Percentiles rank a stretch among this genome's conserved stretches.
Conservation (phyloP, 1,284 basidiomycete species). For the Trichosporon sp. region DNA sequence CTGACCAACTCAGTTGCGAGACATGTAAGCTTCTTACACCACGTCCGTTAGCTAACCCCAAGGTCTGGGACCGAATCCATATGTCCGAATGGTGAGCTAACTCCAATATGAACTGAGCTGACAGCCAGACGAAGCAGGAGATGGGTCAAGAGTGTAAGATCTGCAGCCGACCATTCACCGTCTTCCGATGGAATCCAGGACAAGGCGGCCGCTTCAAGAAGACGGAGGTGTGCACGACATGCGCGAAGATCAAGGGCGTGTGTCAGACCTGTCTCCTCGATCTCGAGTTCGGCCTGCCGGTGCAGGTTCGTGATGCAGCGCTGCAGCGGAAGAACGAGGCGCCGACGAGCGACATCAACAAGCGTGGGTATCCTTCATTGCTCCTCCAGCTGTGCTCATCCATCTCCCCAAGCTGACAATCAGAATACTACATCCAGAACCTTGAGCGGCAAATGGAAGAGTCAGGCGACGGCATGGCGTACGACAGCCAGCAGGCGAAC, state of each 20-base stretch:
- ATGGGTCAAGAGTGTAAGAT: conserved; percentile 84
- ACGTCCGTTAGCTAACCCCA: not conserved
- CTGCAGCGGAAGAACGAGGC: conserved; percentile 79
- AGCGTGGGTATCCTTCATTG: conserved; percentile 47
- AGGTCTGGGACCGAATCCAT: conserved; percentile 83
- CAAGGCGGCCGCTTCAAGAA: conserved; percentile 88
- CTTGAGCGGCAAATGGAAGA: conserved; percentile 69
- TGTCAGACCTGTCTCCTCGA: conserved; percentile 98
- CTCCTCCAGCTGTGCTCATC: not conserved
- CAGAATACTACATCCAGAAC: conserved; percentile 94
- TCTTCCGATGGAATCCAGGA: conserved; percentile 98
- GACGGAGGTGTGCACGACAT: conserved; percentile 97
- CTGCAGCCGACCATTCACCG: conserved; percentile 90
- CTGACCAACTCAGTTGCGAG: conserved; percentile 55
- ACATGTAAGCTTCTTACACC: conserved; percentile 61
- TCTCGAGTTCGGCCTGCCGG: conserved; percentile 90
- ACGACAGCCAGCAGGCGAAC: conserved; percentile 63
- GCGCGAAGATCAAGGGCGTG: conserved; percentile 97
- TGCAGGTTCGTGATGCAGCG: conserved; percentile 95
- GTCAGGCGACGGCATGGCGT: conserved; percentile 38
- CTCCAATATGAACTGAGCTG: conserved; percentile 7
- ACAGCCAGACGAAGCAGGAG: conserved; percentile 79
- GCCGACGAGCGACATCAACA: conserved; percentile 91
- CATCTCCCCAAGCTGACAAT: not conserved
- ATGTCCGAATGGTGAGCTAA: conserved; percentile 73